A percentile compares a stretch with the other conserved stretches of the same genome.
These are phyloP conservation scores for Solanum neorickii DNA, from an alignment of 257 asterid genomes.

Conservation along the genomic window DNA sequence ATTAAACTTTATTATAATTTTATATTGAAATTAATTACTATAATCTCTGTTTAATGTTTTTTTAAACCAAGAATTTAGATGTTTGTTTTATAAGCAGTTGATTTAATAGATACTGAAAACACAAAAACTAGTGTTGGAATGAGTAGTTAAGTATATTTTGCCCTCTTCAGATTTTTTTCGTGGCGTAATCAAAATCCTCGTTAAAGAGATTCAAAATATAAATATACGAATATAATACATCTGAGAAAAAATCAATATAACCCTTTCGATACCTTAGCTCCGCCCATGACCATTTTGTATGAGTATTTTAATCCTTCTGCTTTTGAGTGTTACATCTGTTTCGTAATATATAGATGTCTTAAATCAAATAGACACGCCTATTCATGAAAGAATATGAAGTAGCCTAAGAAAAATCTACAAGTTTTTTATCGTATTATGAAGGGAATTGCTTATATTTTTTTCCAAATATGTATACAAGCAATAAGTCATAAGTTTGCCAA, in stretches of 20 bases:
- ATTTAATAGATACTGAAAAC: background rate
- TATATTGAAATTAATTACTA: background rate
- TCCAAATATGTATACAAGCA: background rate
- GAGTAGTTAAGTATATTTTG: background rate
- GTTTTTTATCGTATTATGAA: too few species aligned
- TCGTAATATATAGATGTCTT: background rate
- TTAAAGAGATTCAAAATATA: too few species aligned
- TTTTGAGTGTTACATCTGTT: background rate
- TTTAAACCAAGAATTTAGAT: background rate
- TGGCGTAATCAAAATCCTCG: fast-evolving
- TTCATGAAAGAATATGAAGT: too few species aligned
- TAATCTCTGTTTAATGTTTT: background rate
- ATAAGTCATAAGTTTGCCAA: background rate
- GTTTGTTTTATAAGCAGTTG: background rate
- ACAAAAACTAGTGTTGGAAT: background rate
- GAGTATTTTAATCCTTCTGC: background rate
- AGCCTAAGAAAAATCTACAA: too few species aligned
- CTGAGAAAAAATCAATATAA: background rate
- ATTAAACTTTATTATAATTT: too few species aligned
- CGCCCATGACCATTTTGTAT: background rate
- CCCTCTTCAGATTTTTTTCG: background rate
- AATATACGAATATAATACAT: background rate
- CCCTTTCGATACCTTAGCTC: background rate
- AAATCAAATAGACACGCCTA: too few species aligned
- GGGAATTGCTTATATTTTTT: background rate